phyloP scores from a whole-genome alignment of 2,329 filamentous ascomycete genomes.

The Leptographium galeiforme region DNA sequence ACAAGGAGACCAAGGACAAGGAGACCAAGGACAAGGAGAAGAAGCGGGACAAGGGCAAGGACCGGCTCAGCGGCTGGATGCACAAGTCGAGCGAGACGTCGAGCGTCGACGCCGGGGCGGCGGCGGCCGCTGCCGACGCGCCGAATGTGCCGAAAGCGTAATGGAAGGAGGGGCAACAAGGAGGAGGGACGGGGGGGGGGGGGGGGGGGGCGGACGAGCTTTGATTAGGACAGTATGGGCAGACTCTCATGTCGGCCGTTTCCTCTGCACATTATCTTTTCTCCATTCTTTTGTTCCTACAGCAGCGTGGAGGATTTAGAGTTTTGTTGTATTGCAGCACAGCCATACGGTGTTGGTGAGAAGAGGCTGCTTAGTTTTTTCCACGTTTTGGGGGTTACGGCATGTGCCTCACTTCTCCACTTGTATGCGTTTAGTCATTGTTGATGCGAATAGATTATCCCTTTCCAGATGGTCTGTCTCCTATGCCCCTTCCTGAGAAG shows the following conservation, averaged over 20 bases:
- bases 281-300: too few relatives aligned
- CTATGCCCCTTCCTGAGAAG: neutral
- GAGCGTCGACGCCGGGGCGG: slow-evolving; percentile 1
- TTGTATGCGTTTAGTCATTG: neutral
- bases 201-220: neutral
- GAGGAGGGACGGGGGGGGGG: neutral
- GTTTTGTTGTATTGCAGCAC: too few relatives aligned
- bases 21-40: slow-evolving; percentile 35
- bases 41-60: slow-evolving; percentile 1
- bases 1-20: slow-evolving; percentile 63
- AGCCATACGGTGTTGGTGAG: too few relatives aligned
- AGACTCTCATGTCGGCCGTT: too few relatives aligned
- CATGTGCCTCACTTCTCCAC: neutral
- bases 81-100: neutral
- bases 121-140: neutral
- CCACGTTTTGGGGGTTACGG: too few relatives aligned
- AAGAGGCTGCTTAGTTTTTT: too few relatives aligned
- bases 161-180: neutral
- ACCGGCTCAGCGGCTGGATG: neutral
- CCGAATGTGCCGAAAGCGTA: slow-evolving; percentile 1
- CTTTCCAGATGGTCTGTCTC: neutral
- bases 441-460: neutral
- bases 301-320: too few relatives aligned
- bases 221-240: neutral
- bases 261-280: too few relatives aligned